Conservation (phyloP, 1,139 yeast species). For the Geotrichum macrosporum region DNA sequence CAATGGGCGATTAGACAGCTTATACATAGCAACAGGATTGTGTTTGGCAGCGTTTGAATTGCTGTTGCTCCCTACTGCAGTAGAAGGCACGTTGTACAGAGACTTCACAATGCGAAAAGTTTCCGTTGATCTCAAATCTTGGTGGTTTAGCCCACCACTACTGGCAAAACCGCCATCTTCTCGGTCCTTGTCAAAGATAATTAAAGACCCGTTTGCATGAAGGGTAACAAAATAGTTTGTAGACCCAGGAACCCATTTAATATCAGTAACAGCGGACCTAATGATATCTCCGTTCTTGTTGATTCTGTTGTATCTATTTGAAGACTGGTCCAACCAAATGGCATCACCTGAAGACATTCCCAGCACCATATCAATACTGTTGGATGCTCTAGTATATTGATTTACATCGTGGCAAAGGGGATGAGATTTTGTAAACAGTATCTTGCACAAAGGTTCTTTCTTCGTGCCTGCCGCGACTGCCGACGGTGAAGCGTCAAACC, state of each 20-base stretch:
- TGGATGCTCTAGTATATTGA: slow-evolving; percentile 30
- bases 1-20: slow-evolving; percentile 56
- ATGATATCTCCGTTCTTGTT: slow-evolving; percentile 46
- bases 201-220: slow-evolving; percentile 42
- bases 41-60: slow-evolving; percentile 10
- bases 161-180: slow-evolving; percentile 38
- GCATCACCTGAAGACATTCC: slow-evolving; percentile 54
- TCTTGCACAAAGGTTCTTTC: slow-evolving; percentile 40
- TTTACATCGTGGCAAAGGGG: slow-evolving; percentile 43
- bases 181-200: slow-evolving; percentile 41
- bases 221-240: slow-evolving; percentile 41
- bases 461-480: slow-evolving; percentile 22
- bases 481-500: slow-evolving; percentile 33
- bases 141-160: slow-evolving; percentile 26
- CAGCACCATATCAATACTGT: slow-evolving; percentile 45
- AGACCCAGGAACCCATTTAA: slow-evolving; percentile 43
- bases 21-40: slow-evolving; percentile 59
- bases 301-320: slow-evolving; percentile 47
- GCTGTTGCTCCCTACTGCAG: slow-evolving; percentile 20
- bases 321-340: slow-evolving; percentile 49
- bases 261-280: slow-evolving; percentile 37
- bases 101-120: slow-evolving; percentile 32
- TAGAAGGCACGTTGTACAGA: slow-evolving; percentile 18
- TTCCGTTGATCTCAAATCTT: slow-evolving; percentile 29
- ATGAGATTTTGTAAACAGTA: slow-evolving; percentile 41